Evolutionary conservation across 768 basidiomycete genomes (phyloP).

Genomic region (Rhodocollybia butyracea): DNA sequence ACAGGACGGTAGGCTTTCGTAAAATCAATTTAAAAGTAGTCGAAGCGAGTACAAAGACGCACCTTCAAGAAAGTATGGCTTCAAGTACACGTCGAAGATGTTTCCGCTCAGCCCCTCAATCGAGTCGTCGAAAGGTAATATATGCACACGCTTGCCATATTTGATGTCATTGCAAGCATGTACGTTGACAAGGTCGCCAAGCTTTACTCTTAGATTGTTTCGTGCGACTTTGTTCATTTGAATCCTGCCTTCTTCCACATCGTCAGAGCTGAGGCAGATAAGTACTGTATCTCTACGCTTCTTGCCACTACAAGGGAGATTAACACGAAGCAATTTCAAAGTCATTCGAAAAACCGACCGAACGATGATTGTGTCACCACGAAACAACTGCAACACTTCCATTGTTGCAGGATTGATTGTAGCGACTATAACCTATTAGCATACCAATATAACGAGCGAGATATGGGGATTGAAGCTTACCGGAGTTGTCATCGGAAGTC

Average conservation of each 20-base stretch:
- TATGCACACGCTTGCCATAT: conserved; percentile 96
- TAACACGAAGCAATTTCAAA: background rate
- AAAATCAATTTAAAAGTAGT: background rate
- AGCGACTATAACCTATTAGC: conserved; percentile 83
- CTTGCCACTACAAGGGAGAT: conserved; percentile 66
- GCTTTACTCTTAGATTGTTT: conserved; percentile 96
- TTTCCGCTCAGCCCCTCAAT: conserved; percentile 97
- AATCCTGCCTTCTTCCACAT: conserved; percentile 97
- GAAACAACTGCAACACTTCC: conserved; percentile 90
- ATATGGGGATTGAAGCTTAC: conserved; percentile 36
- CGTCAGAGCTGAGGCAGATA: conserved; percentile 92
- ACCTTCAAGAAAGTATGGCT: conserved; percentile 98
- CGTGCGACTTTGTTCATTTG: conserved; percentile 99
- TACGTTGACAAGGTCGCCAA: conserved; percentile 93
- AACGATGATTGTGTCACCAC: conserved; percentile 95
- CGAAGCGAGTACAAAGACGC: conserved; percentile 14
- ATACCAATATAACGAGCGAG: too few relatives aligned
- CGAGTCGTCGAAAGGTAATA: conserved; percentile 97
- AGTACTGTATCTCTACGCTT: conserved; percentile 97
- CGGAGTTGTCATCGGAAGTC: conserved; percentile 93
- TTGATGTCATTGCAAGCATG: conserved; percentile 97
- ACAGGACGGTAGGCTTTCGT: conserved; percentile 83
- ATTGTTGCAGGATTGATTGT: conserved; percentile 95
- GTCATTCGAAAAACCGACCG: conserved; percentile 47
- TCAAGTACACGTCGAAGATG: conserved; percentile 97